Conservation (phyloP, 2,329 filamentous ascomycete species). For the Aspergillus hortae region DNA sequence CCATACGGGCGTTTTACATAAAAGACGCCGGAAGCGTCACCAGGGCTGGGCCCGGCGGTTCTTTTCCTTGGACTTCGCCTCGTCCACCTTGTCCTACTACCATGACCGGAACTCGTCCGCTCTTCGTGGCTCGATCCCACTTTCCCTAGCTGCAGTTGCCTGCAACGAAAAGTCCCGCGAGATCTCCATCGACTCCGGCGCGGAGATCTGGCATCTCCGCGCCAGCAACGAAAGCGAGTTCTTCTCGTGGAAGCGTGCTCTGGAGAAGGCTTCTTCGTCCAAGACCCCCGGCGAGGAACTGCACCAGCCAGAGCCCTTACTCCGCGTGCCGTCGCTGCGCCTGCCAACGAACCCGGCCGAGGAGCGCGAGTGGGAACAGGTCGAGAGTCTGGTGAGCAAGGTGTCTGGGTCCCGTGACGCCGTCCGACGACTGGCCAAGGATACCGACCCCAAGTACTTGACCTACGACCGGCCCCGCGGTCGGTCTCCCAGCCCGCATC, state of each 20-base stretch:
- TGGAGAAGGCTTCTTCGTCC: conserved; percentile 81
- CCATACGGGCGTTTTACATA: conserved; percentile 80
- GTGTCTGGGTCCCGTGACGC: conserved; percentile 87
- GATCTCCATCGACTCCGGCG: conserved; percentile 94
- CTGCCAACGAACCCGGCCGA: conserved; percentile 50
- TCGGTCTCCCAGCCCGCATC: conserved; percentile 33
- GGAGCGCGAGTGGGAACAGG: conserved; percentile 79
- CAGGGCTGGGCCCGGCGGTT: conserved; percentile 91
- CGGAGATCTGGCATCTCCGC: conserved; percentile 92
- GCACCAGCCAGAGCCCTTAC: conserved; percentile 26
- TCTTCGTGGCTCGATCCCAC: conserved; percentile 83
- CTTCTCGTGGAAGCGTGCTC: conserved; percentile 75
- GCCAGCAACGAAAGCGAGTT: conserved; percentile 83
- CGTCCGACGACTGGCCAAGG: conserved; percentile 77
- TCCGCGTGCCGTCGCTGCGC: conserved; percentile 30
- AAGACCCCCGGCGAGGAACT: conserved; percentile 40
- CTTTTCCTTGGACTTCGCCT: conserved; percentile 93
- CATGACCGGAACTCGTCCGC: conserved; percentile 91
- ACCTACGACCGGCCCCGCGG: conserved; percentile 24
- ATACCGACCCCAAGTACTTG: conserved; percentile 66
- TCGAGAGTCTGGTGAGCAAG: conserved; percentile 80
- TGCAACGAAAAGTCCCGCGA: conserved; percentile 84
- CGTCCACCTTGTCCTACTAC: conserved; percentile 94
- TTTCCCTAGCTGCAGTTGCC: conserved; percentile 86
- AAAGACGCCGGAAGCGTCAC: conserved; percentile 86